Evolutionary conservation across 495 filamentous ascomycete species (phyloP).

Genomic region (Extremus antarcticus): DNA sequence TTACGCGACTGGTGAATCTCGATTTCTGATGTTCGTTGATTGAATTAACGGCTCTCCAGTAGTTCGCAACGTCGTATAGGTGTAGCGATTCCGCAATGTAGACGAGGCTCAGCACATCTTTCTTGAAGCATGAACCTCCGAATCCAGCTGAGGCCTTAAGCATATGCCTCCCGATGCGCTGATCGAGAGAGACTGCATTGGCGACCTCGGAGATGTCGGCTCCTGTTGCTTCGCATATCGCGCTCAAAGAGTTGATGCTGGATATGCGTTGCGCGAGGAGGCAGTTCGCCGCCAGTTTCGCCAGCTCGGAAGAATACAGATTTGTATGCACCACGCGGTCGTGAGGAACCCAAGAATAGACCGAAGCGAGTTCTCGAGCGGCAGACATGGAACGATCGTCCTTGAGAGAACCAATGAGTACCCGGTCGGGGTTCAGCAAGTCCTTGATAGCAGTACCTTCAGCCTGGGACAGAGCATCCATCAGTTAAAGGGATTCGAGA

Average conservation of each 20-base stretch:
- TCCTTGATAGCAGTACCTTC: conserved; percentile 68
- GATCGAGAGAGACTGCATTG: conserved; percentile 55
- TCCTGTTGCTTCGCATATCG: conserved; percentile 58
- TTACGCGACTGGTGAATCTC: conserved; percentile 53
- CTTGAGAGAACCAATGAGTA: conserved; percentile 66
- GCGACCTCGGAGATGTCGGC: conserved; percentile 66
- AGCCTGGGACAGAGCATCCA: too few relatives aligned
- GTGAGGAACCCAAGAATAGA: conserved; percentile 58
- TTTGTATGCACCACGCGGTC: conserved; percentile 55
- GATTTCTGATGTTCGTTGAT: conserved; percentile 73
- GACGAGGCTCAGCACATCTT: conserved; percentile 66
- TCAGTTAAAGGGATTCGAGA: too few relatives aligned
- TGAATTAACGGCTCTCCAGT: conserved; percentile 61
- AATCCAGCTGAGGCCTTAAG: conserved; percentile 71
- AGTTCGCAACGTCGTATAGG: conserved; percentile 63
- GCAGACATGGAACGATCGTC: conserved; percentile 50
- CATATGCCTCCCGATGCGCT: conserved; percentile 60
- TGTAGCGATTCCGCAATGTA: conserved; percentile 63
- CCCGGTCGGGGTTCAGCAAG: conserved; percentile 58
- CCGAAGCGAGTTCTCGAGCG: conserved; percentile 46
- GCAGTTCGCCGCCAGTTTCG: conserved; percentile 72
- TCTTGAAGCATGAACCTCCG: conserved; percentile 59
- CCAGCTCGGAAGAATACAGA: conserved; percentile 68
- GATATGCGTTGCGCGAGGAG: conserved; percentile 76
- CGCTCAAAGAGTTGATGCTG: conserved; percentile 56